Evolutionary conservation across 2,329 filamentous ascomycete genomes (phyloP), one percentile per base, ranked within the genome.

Genomic region (Zalaria sp.): DNA sequence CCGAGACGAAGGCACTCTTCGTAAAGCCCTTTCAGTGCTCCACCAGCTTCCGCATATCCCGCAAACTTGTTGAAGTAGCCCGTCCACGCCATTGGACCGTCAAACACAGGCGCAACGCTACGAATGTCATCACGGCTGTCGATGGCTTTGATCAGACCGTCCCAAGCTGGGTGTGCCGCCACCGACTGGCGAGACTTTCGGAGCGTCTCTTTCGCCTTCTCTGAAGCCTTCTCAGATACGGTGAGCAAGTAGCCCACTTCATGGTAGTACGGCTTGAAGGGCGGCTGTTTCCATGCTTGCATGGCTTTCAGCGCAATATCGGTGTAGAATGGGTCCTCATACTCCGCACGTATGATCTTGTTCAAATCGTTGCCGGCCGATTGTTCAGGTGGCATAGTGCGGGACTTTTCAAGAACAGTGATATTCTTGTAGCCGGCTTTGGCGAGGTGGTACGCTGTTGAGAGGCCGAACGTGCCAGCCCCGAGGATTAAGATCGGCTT

Each of bases 361-460:
- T 78, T 79, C 26, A 78, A 52, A 47, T 79, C 73, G 44, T 75
- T 73, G 18, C 67, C 73, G 0, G 73, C 75, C 0, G 75, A 76
- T 50, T 56, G 66, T 4, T 58, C 57, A 2, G 70, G 68, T 1
- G 72, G 72, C 3, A 69, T 64, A 6, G 59, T 55, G 6, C 57
- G 53, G 34, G 61, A 61, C 41, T 55, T 55, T 41, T 74, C 70
- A 9, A 69, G 61, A 5, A 73, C 63, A 3, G 67, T 67, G 38
- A 73, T 61, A 42, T 69, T 55, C 0, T 51, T 63, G 46, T 67
- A 69, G 1, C 68, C 68, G 0, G 60, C 53, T 5, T 57, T 51
- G n/a, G 57, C 51, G 3, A 73, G 60, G 39, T 70, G 67, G 18
- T 65, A 53, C 5, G 67, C 69, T 1, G 66, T 70, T 0, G 70